Evolutionary conservation across 495 filamentous ascomycete species (phyloP).

Genomic region (Daldinia grandis): DNA sequence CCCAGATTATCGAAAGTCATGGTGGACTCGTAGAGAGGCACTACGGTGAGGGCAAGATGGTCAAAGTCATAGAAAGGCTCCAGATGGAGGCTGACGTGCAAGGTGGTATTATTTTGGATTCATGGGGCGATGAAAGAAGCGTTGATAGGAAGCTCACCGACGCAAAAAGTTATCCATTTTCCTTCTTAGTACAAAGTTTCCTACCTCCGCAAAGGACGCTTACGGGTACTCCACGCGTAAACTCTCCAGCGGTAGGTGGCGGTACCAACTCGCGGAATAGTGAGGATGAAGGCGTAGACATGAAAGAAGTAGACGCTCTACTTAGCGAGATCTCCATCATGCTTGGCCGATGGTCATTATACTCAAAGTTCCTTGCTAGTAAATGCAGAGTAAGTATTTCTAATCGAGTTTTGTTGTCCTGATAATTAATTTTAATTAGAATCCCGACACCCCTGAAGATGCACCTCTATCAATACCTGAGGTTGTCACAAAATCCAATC

Average conservation of each 20-base stretch:
- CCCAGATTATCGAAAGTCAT: constrained; percentile 92
- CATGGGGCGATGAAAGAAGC: constrained; percentile 88
- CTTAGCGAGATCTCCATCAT: constrained; percentile 88
- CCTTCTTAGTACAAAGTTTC: constrained; percentile 95
- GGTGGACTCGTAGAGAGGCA: constrained; percentile 89
- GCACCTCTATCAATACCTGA: constrained; percentile 66
- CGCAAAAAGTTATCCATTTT: constrained; percentile 95
- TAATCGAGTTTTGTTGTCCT: constrained; percentile 14
- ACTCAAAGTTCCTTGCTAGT: constrained; percentile 84
- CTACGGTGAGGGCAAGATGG: constrained; percentile 91
- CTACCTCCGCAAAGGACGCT: constrained; percentile 70
- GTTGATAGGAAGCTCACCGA: constrained; percentile 89
- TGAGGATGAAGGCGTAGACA: constrained; percentile 92
- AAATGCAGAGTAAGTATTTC: constrained; percentile 73
- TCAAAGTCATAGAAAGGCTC: constrained; percentile 91
- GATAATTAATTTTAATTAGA: constrained; percentile 45
- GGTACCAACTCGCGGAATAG: constrained; percentile 57
- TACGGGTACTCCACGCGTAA: constrained; percentile 59
- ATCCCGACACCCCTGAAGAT: constrained; percentile 54
- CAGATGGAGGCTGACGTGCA: constrained; percentile 96
- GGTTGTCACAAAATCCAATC: constrained; percentile 76
- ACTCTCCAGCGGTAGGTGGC: constrained; percentile 72
- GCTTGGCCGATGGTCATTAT: constrained; percentile 92
- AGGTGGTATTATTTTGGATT: constrained; percentile 95
- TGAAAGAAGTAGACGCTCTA: constrained; percentile 90